Evolutionary conservation across 179 eudicot genomes (phyloP).

Genomic region (Silene vulgaris): DNA sequence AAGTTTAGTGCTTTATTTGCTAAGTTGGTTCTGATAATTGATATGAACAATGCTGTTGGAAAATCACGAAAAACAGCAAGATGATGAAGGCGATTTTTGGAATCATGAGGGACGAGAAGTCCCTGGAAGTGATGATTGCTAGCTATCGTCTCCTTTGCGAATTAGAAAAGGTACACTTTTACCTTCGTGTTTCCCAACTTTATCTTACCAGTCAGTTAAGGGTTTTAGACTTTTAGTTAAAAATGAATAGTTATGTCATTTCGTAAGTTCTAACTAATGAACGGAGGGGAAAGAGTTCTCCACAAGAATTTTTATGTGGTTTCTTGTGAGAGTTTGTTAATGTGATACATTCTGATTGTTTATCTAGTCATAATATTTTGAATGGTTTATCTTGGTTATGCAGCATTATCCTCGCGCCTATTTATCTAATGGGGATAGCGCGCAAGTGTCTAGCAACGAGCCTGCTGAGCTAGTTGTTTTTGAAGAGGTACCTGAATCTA

Average conservation of each 20-base stretch:
- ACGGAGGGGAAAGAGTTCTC: neutral
- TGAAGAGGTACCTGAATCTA: conserved; percentile 51
- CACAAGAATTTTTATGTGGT: neutral
- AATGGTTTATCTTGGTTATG: conserved; percentile 14
- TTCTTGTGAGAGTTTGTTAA: neutral
- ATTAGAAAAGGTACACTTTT: conserved; percentile 57
- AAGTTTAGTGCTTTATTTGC: conserved; percentile 9
- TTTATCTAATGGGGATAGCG: conserved; percentile 28
- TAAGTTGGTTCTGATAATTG: neutral
- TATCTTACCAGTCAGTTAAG: neutral
- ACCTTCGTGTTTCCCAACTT: neutral
- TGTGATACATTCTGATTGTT: neutral
- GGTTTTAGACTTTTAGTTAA: neutral
- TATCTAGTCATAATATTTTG: neutral
- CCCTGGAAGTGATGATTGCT: conserved; percentile 61
- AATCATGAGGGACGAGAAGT: conserved; percentile 63
- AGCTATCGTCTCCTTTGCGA: conserved; percentile 71
- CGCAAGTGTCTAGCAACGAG: conserved; percentile 26
- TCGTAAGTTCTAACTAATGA: too few species aligned
- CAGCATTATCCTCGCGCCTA: conserved; percentile 73
- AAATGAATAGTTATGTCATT: neutral
- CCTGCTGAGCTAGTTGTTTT: conserved; percentile 39
- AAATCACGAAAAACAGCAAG: conserved; percentile 39
- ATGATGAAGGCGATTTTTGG: conserved; percentile 70
- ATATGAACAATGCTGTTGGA: neutral